Evolutionary conservation across 1,139 yeast species (phyloP), one percentile per base, ranked within the genome.

Genomic region (Yamadazyma dushanensis): DNA sequence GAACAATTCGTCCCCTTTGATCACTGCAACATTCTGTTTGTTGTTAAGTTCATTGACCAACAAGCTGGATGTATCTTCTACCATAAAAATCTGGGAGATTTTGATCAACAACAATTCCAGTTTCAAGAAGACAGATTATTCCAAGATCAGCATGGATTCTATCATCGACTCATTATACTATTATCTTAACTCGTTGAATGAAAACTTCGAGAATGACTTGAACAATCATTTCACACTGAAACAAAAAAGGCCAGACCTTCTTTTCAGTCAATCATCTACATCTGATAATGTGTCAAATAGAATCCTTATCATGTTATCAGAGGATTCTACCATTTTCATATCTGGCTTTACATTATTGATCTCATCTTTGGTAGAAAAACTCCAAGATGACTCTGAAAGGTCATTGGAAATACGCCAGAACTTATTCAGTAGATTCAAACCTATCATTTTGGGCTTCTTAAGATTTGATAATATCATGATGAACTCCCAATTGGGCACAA

Each of bases 21-120:
- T 90, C 66, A 77, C 88, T 33, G 83, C 97, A 0, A 76, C 96
- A 0, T 89, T 83, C 50, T 80, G 92, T 45, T 70, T 87, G 40
- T 73, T 92, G 70, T 64, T 92, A 37, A 81, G 94, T 2, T 81
- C 95, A 4, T 66, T 92, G 29, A 69, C 92, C 0, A 72, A 74
- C 14, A 87, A 83, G n/a, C 67, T 69, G 2, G 70, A 68, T 10
- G 74, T 76, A 36, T 72, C 87, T 2, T 52, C 58, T 13, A 44
- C 49, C 21, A 44, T 32, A 5, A 61, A 53, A 39, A 57, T 70
- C 2, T 70, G 74, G 73, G 76, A 69, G 24, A 55, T 66, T 16
- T 56, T 70, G 38, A 55, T 60, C 10, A 64, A 62, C 34, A 61
- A 58, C 30, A 54, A 51, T 34, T 46, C 56, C 13, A 46, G 46